These are phyloP conservation scores for Ottelia alismoides DNA, from an alignment of 106 monocot species.

Conservation along the genomic window DNA sequence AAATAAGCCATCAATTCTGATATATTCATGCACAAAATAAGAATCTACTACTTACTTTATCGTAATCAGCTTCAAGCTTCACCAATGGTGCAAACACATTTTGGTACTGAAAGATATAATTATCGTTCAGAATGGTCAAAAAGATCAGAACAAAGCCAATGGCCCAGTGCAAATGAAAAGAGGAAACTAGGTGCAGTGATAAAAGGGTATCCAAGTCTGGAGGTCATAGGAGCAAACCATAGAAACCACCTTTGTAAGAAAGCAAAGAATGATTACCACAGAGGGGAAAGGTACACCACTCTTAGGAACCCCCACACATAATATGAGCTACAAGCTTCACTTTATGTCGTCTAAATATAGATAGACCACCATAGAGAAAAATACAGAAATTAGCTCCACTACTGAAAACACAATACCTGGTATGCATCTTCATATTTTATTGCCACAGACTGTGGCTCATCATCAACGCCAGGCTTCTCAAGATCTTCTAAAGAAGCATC, in stretches of 20 bases:
- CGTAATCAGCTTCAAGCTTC: slow-evolving; percentile 99
- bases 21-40: no score
- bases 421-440: slow-evolving; percentile 99
- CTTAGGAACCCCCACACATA: no score
- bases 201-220: no score
- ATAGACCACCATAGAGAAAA: neutral
- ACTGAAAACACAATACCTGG: no score
- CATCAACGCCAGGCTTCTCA: slow-evolving; percentile 99
- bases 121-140: no score
- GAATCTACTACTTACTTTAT: slow-evolving; percentile 54
- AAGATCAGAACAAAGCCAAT: neutral
- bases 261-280: no score
- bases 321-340: no score
- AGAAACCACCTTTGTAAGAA: no score
- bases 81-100: slow-evolving; percentile 99
- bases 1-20: no score
- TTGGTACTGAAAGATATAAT: slow-evolving; percentile 73
- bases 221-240: no score
- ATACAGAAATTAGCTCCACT: neutral
- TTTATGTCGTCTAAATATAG: no score
- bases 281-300: no score
- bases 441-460: slow-evolving; percentile 87
- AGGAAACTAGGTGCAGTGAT: neutral
- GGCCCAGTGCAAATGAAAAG: neutral
- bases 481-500: slow-evolving; percentile 97